phyloP scores from a whole-genome alignment of 208 protist genomes.

The Trypanosoma mega region DNA sequence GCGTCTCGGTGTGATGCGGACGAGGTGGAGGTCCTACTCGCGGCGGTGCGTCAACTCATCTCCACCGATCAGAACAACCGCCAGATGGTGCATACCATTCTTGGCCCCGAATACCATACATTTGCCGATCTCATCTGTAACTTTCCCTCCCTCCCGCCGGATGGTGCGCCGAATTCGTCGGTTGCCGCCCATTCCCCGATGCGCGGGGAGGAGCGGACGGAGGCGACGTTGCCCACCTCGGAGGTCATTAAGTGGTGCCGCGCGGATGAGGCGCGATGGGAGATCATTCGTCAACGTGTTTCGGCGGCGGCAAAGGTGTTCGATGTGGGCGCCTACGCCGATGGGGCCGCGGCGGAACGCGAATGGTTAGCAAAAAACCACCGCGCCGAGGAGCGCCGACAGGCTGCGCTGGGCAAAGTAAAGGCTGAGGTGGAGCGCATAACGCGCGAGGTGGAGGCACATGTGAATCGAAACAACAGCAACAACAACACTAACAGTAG shows the following conservation, averaged over 20 bases:
- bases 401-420: conserved; percentile 28
- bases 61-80: conserved; percentile 41
- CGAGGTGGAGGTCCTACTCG: conserved; percentile 64
- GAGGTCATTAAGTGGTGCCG: conserved; percentile 61
- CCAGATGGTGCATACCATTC: conserved; percentile 36
- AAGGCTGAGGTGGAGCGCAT: conserved; percentile 26
- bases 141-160: neutral
- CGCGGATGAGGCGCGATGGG: conserved; percentile 25
- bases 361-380: conserved; percentile 14
- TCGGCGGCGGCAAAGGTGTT: conserved; percentile 6
- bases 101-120: conserved; percentile 33
- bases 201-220: conserved; percentile 24
- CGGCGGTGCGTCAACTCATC: conserved; percentile 49
- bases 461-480: neutral
- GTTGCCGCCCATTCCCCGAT: conserved; percentile 4
- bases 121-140: conserved; percentile 58
- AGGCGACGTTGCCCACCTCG: conserved; percentile 28
- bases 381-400: conserved; percentile 22
- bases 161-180: neutral
- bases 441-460: conserved; percentile 11
- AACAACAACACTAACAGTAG: neutral
- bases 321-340: conserved; percentile 6
- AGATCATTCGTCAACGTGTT: conserved; percentile 19
- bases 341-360: conserved; percentile 1
- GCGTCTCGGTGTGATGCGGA: conserved; percentile 58